Evolutionary conservation across 1,284 basidiomycete species (phyloP).

Genomic region (Anthracocystis walkeri): DNA sequence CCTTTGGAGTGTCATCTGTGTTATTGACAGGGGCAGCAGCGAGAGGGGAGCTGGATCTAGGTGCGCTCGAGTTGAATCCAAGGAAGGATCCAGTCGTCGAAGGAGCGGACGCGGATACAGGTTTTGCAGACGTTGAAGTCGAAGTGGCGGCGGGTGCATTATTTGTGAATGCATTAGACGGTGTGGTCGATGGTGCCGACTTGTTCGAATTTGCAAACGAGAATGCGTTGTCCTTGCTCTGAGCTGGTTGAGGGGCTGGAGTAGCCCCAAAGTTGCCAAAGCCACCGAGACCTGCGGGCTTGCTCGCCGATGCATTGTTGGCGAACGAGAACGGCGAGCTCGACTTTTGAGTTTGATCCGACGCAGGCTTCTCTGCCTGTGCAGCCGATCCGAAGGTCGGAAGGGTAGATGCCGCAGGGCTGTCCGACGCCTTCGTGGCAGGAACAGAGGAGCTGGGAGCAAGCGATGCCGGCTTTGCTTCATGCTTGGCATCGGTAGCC

Average conservation of each 20-base stretch:
- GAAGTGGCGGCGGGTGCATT: conserved; percentile 2
- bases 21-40: conserved; percentile 49
- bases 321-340: conserved; percentile 23
- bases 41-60: conserved; percentile 55
- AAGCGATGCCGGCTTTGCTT: conserved; percentile 18
- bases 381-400: conserved; percentile 6
- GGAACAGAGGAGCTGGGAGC: conserved; percentile 30
- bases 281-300: conserved; percentile 14
- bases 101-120: conserved; percentile 2
- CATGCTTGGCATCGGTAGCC: conserved; percentile 7
- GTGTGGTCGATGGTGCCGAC: not conserved
- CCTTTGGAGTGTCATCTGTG: conserved; percentile 33
- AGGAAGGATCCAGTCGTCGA: conserved; percentile 26
- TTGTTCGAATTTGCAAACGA: conserved; percentile 36
- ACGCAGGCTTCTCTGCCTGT: conserved; percentile 6
- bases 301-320: conserved; percentile 14
- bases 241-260: conserved; percentile 9
- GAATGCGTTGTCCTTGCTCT: conserved; percentile 24
- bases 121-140: conserved; percentile 21
- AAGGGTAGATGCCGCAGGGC: not conserved
- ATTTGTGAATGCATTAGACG: not conserved
- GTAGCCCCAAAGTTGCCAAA: conserved; percentile 22
- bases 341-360: conserved; percentile 7
- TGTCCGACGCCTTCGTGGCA: conserved; percentile 5
- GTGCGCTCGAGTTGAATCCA: conserved; percentile 51